These are phyloP conservation scores for Phialocephala sp. DNA, from an alignment of 2,329 filamentous ascomycete species.

Conservation along the genomic window DNA sequence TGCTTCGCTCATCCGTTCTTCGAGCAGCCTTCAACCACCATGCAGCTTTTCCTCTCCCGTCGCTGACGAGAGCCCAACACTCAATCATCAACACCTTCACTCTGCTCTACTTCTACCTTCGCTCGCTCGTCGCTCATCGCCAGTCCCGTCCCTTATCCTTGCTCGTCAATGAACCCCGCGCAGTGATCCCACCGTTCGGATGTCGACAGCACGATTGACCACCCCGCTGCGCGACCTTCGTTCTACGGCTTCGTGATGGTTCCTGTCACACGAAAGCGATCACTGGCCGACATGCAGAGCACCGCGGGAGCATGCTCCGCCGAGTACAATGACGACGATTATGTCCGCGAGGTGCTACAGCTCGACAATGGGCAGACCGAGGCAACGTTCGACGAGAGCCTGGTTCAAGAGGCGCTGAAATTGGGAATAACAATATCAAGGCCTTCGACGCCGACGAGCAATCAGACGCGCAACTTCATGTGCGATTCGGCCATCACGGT, in stretches of 20 bases:
- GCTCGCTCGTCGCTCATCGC: constrained; percentile 1
- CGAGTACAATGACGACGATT: constrained; percentile 40
- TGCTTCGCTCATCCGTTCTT: background rate
- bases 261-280: constrained; percentile 31
- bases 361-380: constrained; percentile 37
- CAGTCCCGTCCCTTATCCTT: constrained; percentile 3
- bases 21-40: background rate
- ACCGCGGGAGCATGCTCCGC: constrained; percentile 20
- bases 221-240: constrained; percentile 17
- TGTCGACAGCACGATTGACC: constrained; percentile 27
- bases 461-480: constrained; percentile 24
- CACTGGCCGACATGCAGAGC: constrained; percentile 33
- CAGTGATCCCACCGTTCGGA: constrained; percentile 22
- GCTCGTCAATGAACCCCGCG: constrained; percentile 15
- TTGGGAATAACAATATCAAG: constrained; percentile 39
- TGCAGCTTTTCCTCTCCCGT: background rate
- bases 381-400: constrained; percentile 32
- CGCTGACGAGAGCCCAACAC: background rate
- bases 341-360: constrained; percentile 40
- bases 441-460: constrained; percentile 24
- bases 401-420: constrained; percentile 37
- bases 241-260: constrained; percentile 29
- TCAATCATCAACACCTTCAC: background rate
- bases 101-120: background rate
- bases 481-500: constrained; percentile 36